These are phyloP conservation scores for Zostera marina DNA, from an alignment of 116 monocot genomes.

Conservation along the genomic window DNA sequence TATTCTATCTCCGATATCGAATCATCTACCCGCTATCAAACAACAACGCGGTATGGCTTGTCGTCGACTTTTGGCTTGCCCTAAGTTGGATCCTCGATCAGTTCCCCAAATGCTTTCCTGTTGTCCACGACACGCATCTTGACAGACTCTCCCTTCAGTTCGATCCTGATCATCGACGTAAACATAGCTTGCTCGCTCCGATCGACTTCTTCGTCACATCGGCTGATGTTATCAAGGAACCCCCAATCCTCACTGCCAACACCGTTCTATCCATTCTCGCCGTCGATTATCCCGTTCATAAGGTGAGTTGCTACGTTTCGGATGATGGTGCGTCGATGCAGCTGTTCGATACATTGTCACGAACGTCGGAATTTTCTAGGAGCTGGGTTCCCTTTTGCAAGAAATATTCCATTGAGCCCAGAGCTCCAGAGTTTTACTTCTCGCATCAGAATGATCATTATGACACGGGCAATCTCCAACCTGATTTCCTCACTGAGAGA, in stretches of 20 bases:
- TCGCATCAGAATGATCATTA: constrained; percentile 31
- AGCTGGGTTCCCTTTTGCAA: constrained; percentile 50
- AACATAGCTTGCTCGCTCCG: constrained; percentile 8
- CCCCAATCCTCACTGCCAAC: constrained; percentile 33
- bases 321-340: constrained; percentile 52
- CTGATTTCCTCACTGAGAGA: constrained; percentile 35
- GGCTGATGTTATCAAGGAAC: constrained; percentile 32
- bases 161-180: too few relatives aligned
- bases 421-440: constrained; percentile 42
- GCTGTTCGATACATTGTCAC: constrained; percentile 26
- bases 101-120: too few relatives aligned
- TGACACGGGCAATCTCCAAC: constrained; percentile 55
- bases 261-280: constrained; percentile 62
- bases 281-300: constrained; percentile 68
- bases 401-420: constrained; percentile 46
- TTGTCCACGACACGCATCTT: too few relatives aligned
- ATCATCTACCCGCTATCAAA: too few relatives aligned
- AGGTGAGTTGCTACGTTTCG: constrained; percentile 72
- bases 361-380: constrained; percentile 31
- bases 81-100: too few relatives aligned
- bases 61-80: too few relatives aligned
- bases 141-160: too few relatives aligned
- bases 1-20: too few relatives aligned
- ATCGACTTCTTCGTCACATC: constrained; percentile 36
- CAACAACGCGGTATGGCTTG: too few relatives aligned